Evolutionary conservation across 345 rosid species (phyloP).

Genomic region (Excoecaria agallocha): DNA sequence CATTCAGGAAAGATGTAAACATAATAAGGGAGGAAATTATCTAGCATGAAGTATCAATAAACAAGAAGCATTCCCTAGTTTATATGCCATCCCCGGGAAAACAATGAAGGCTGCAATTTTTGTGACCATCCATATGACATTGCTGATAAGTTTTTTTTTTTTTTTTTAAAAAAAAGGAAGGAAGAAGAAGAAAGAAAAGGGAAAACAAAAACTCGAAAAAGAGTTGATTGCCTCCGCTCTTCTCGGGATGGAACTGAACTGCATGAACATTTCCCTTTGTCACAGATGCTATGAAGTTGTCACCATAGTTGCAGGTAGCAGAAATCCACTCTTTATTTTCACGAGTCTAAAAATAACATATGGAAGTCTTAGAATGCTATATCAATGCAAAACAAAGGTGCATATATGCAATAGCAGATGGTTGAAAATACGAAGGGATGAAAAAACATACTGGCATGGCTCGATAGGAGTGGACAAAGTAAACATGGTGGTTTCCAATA

Average conservation of each 20-base stretch:
- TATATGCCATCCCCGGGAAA: neutral
- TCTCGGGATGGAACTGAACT: slow-evolving; percentile 97
- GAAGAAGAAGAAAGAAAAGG: neutral
- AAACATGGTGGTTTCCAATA: slow-evolving; percentile 73
- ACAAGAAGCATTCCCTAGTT: neutral
- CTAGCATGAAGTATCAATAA: neutral
- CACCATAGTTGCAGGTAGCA: slow-evolving; percentile 80
- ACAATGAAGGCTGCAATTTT: neutral
- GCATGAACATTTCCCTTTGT: slow-evolving; percentile 96
- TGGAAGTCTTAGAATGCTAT: slow-evolving; percentile 1
- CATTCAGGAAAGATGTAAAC: neutral
- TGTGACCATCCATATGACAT: neutral
- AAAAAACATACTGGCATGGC: slow-evolving; percentile 66
- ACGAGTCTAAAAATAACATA: slow-evolving; percentile 44
- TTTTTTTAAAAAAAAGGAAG: too few species aligned
- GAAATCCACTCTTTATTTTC: slow-evolving; percentile 91
- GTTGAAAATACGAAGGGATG: neutral
- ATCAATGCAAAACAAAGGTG: slow-evolving; percentile 3
- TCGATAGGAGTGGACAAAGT: slow-evolving; percentile 95
- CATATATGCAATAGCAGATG: neutral
- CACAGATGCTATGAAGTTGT: slow-evolving; percentile 74
- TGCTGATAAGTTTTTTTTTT: neutral
- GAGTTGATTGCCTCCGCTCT: slow-evolving; percentile 78
- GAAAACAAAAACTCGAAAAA: neutral
- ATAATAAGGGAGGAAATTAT: neutral